Base-by-base conservation (phyloP, 2,329 filamentous ascomycete genomes). In the Massarina eburnea region DNA sequence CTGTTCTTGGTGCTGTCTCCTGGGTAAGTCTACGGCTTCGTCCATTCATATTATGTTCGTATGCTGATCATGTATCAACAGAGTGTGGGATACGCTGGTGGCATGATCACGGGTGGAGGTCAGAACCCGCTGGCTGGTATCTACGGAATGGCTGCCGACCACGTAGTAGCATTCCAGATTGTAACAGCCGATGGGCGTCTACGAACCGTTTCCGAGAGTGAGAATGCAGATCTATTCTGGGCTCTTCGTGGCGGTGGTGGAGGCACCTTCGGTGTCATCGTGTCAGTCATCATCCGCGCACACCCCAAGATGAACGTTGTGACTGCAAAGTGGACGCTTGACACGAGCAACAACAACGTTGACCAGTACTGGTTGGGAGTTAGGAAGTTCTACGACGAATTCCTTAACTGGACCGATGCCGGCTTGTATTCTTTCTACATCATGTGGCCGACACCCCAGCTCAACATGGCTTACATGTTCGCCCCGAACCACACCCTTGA, bases 101-200 rank as follows among this genome's bases (percentile, higher is more conserved):
- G 69, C 2, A 70, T 61, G 53, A 54, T 66, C 12, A 52, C 54
- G 7, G 78, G 76, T 2, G 80, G 78, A 22, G 80, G 80, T 0
- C 77, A 82, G 59, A 76, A 73, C 14, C 77, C 78, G 8, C 56
- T 82, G 29, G 73, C 73, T 8, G 70, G 70, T 22, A 58, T 73
- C 27, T 76, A 76, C 49, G 61, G 61, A 3, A 61, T 64, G 56
- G 51, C 57, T 8, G 59, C 55, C 12, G 59, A 64, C 29, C 41
- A 52, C 14, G 54, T 62, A 1, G 32, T 62, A 2, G 49, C 51
- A 3, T 54, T 53, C 37, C 39, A 62, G 14, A 46, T 62, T 15
- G 58, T 59, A 1, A 58, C 55, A 2, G 52, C 61, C 0, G 39
- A 46, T 35, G 60, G 59, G 21, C 22, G 38, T 10, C 45, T 54